Evolutionary conservation across 352 stramenopile species (phyloP), one percentile per base, ranked within the genome.

Genomic region (Phytophthora cactorum): DNA sequence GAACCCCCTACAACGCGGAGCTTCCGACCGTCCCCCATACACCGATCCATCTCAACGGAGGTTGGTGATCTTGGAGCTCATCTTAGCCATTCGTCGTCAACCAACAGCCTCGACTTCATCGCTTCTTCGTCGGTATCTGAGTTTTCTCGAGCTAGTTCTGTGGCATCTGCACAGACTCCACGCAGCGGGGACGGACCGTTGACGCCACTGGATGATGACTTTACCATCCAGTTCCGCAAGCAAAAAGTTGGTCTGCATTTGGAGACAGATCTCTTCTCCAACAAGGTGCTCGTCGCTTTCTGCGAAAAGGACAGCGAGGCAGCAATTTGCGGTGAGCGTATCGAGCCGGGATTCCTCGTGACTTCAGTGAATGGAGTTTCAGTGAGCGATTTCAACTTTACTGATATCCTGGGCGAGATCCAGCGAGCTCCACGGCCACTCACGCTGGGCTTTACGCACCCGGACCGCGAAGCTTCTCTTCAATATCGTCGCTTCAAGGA

Each of bases 281-380:
- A 81, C 66, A 77, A 81, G 28, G 75, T 91, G 12, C 58, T 89
- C 3, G 81, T 94, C 3, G 77, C 81, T 14, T 76, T 75, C 41
- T 92, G 82, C 25, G 84, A 94, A 32, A 81, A 86, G 38, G 64
- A 85, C 49, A 90, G 79, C 34, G 84, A 94, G 61, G 84, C 79
- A 3, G 69, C 76, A 12, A 52, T 72, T 38, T 76, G 65, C 29
- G 61, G 63, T 22, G 51, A 77, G 43, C 31, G n/a, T n/a, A 87
- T 93, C 7, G 70, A 79, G 5, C 63, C 72, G 12, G 87, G 87
- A 11, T 76, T 90, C 28, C 53, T 91, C 6, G 63, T 95, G 52
- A 84, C 79, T 0, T 92, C 84, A 0, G 73, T 93, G 8, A 91
- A 95, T 61, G 87, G 84, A 22, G 27, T 69, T 27, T 60, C 68